Base-by-base conservation (phyloP, 2,329 filamentous ascomycete genomes). In the Pezicula rhizophila region DNA sequence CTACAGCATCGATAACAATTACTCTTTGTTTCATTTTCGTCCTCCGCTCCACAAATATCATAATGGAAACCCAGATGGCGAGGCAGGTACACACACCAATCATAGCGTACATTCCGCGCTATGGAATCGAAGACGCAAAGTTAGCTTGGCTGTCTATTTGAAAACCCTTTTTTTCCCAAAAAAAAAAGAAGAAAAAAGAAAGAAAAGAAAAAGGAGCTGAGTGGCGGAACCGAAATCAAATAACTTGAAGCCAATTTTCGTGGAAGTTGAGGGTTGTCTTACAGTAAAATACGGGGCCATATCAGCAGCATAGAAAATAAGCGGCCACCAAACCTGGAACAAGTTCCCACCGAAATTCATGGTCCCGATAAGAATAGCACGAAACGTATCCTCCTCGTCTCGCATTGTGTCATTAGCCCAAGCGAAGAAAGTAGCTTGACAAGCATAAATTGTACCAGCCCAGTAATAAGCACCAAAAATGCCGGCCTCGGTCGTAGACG, bases 341-440 rank as follows among this genome's bases (percentile, higher is more conserved):
- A 80, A 78, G 58, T 84, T 85, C 58, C 74, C 84, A 1, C 79
- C 79, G 57, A 84, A 67, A 51, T 87, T 88, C 85, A 89, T 89
- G 10, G 79, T 79, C 0, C 84, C 84, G 34, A 89, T 76, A 0
- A 87, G 83, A 1, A 88, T 74, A 2, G 76, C 79, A 4, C 85
- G 72, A 41, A 80, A 74, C 15, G 77, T 75, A 51, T 85, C 78
- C 57, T 86, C 78, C 49, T 77, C 76, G 7, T 80, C 73, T 68
- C 85, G 77, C 2, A 80, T 79, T 4, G 54, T 55, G 58, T 87
- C 84, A 57, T 89, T 88, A 18, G 82, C 84, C 84, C 84, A 88
- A 0, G 85, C 84, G 56, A 89, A 88, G 57, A 88, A 87, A 0
- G 80, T 85, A 1, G 85, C 83, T 64, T 89, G 84, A 58, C 84